Base-by-base conservation (phyloP, 2,329 filamentous ascomycete species). In the Apiospora malaysiana region DNA sequence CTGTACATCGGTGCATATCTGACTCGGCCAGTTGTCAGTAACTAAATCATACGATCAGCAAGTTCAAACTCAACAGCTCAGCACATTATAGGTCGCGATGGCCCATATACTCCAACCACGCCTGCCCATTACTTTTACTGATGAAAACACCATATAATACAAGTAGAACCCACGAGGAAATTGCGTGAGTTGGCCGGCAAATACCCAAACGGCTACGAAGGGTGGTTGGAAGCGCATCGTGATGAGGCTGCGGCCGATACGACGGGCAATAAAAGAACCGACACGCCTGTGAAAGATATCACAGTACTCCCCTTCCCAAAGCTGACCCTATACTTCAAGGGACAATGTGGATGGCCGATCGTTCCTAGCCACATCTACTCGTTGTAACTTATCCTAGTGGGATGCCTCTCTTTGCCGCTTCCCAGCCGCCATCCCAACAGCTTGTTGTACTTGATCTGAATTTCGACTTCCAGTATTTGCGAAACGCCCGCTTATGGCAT, bases 31-130 rank as follows among this genome's bases (percentile, higher is more conserved):
- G 8, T 9, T 10, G 9, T 7, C 25, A 59, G 16, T 16, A 59
- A 27, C 51, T 59, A 59, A 59, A 18, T n/a, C 25, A 10, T 65
- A 0, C 2, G 6, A 8, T 14, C 23, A 51, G 69, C 9, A 25
- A 51, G 6, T 70, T 70, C 69, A 70, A 70, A 14, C 46, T 70
- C 12, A 56, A 51, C 14, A 67, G 59, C 25, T 70, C 59, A 10
- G 69, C 45, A 23, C 59, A 56, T 9, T 70, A 70, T 70, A 43
- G n/a, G 56, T 2, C 12, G 21, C n/a, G 6, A 1, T 9, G 7
- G n/a, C 21, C 16, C 9, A 37, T 9, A 37, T 10, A 3, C 14
- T 23, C 25, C 51, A 18, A 4, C 14, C 21, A 21, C 32, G 32
- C 6, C 32, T 32, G 51, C 3, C 7, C 5, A 37, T 16, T 18